Base-by-base conservation (phyloP, 768 basidiomycete genomes). In the Leccinellum luteum region DNA sequence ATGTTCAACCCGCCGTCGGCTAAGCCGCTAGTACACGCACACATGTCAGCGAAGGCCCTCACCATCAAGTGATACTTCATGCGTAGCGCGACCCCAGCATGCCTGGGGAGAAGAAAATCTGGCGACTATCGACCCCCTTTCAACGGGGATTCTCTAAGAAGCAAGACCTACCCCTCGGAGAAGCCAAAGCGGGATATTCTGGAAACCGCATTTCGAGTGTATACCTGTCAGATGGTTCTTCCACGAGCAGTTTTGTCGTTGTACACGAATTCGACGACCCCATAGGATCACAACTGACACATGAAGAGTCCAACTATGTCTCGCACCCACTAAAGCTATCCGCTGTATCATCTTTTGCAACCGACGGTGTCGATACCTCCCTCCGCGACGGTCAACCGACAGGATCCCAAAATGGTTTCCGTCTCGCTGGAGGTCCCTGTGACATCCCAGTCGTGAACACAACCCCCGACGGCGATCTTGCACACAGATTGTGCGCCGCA, bases 81-180 rank as follows among this genome's bases (percentile, higher is more conserved):
- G 67, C 48, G 19, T 30, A 51, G 49, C 50, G 14, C 35, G 34
- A 47, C 49, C 50, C 53, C 23, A 44, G 48, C 32, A 71, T 70
- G 71, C 55, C 62, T 27, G 54, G 43, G 52, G 67, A 71, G 62
- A 73, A 69, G 58, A 70, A 59, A 59, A 49, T 51, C 28, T 69
- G 65, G 70, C 55, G 48, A 58, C 28, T 71, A 32, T 47, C 56
- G 27, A 60, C 49, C 31, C 66, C 61, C 48, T 72, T 73, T 55
- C 64, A 43, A 43, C 41, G 62, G 58, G 59, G 41, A 6, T 44
- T 50, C 30, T 54, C 58, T 4, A 56, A 45, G 15, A 63, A 51
- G 25, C 65, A 55, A 52, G 56, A 51, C 25, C 31, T 15, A 51
- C 51, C 13, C 41, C 41, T 43, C 50, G 43, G 14, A 17, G 55